Base-by-base conservation (phyloP, 1,139 yeast genomes). In the Kodamaea sp. region DNA sequence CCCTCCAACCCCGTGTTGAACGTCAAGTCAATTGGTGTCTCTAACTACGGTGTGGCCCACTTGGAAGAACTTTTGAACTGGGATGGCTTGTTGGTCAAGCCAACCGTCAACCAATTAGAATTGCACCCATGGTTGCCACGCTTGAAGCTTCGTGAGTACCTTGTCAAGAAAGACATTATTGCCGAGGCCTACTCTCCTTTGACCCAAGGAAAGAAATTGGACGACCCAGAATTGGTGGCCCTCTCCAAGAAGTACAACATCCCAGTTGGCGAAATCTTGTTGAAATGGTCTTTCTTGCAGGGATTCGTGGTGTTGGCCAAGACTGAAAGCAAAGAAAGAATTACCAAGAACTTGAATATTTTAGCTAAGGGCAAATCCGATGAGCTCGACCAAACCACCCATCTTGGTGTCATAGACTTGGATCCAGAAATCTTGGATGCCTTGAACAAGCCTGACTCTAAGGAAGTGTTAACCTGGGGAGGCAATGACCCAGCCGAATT, bases 231-330 rank as follows among this genome's bases (percentile, higher is more conserved):
- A 29, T 49, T 80, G 37, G 47, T 57, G 27, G 55, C 41, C 9
- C 53, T 62, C 45, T 53, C 53, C 33, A 39, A 54, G 34, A 53
- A 57, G 38, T 60, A 39, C 39, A 46, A 46, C 4, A 37, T 60
- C 18, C 34, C 56, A 20, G 55, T 52, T 34, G 47, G 49, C 10
- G 65, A 62, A 37, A 55, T 65, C 19, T 55, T 66, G 32, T 53
- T 64, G 41, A 61, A 57, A 42, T 65, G 72, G 72, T 51, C 70
- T 4, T 63, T 51, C 41, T 51, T 65, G 44, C 76, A 77, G 47
- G 88, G 88, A 0, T 79, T 78, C 49, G 70, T 84, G 31, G 88
- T 87, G 13, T 68, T 87, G 44, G 94, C 85, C 11, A 86, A 85
- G 58, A 73, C 90, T 2, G 73, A 70, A 29, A 77, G 76, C 7